Evolutionary conservation across 345 rosid species (phyloP), one percentile per base, ranked within the genome.

Genomic region (Boechera retrofracta): DNA sequence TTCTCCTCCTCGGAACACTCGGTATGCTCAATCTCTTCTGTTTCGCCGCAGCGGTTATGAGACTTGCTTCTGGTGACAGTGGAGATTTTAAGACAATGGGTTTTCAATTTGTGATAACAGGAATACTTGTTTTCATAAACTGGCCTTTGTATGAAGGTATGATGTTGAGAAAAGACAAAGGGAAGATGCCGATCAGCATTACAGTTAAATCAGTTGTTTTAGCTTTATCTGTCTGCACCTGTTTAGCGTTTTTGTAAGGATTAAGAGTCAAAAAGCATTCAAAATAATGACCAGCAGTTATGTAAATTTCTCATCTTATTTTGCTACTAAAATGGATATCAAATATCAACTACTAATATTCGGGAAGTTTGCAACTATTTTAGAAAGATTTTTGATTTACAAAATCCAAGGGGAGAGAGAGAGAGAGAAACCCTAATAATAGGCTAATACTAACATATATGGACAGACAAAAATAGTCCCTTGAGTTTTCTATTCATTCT

Each of bases 141-240:
- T 75, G 83, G 85, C 97, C 97, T 38, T 38, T 89, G 61, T 89
- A 89, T 42, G 76, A 86, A 65, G 94, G 83, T 1, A 83, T 88
- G 74, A 52, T 88, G 72, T 3, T 87, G 4, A 82, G 96, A 82
- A 83, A 68, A 67, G 94, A 93, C 42, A 81, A 72, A 58, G 98
- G 98, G 28, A 86, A 77, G 79, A 71, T 87, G 88, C 94, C 94
- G 15, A 45, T 5, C 59, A 81, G 83, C 36, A 62, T 81, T 4
- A 69, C 88, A 0, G 66, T 83, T 42, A 82, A 82, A 75, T 75
- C 96, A 33, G 5, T 82, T 76, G 84, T 71, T 10, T 41, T 83
- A 3, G 82, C 79, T 42, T 39, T 83, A 36, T 79, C 83, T 47
- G 76, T 45, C 9, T 91, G 89, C 57, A 63, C 83, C 7, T 77